These are phyloP conservation scores for Aspergillus homomorphus DNA, from an alignment of 495 filamentous ascomycete genomes.

Conservation along the genomic window DNA sequence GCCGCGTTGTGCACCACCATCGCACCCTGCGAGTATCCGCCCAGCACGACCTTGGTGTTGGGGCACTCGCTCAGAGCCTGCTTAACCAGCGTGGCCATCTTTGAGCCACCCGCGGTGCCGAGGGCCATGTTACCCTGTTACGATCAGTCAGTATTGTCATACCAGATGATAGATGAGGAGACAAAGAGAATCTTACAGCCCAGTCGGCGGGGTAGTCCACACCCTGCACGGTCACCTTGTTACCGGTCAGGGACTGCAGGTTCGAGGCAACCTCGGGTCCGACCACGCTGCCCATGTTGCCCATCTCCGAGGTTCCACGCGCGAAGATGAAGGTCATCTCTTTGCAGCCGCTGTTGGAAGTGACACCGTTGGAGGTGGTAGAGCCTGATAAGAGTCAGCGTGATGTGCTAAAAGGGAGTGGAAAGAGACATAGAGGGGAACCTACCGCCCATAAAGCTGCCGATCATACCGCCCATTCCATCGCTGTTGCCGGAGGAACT, in stretches of 20 bases:
- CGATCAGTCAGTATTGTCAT: background rate
- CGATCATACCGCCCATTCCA: background rate
- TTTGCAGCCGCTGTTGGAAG: slow-evolving; percentile 38
- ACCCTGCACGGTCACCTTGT: slow-evolving; percentile 52
- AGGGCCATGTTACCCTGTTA: slow-evolving; percentile 46
- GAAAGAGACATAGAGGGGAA: background rate
- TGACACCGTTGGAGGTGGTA: slow-evolving; percentile 44
- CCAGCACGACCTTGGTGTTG: slow-evolving; percentile 56
- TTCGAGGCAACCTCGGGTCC: slow-evolving; percentile 53
- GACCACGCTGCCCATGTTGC: slow-evolving; percentile 56
- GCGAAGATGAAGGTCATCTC: slow-evolving; percentile 57
- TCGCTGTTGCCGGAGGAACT: slow-evolving; percentile 6
- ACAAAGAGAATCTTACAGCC: slow-evolving; percentile 25
- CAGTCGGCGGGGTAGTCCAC: slow-evolving; percentile 50
- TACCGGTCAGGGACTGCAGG: slow-evolving; percentile 34
- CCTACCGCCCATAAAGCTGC: background rate
- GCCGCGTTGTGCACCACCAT: slow-evolving; percentile 53
- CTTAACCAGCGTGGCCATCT: slow-evolving; percentile 32
- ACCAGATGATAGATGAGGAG: background rate
- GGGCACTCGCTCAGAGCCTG: slow-evolving; percentile 52
- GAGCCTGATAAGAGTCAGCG: slow-evolving; percentile 16
- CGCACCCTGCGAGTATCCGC: slow-evolving; percentile 58
- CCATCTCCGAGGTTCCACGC: slow-evolving; percentile 53
- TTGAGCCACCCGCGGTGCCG: slow-evolving; percentile 39
- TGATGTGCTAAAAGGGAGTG: background rate